Percentiles rank a stretch among this genome's conserved stretches.
Conservation (phyloP, 345 rosid genomes). For the Populus simonii region DNA sequence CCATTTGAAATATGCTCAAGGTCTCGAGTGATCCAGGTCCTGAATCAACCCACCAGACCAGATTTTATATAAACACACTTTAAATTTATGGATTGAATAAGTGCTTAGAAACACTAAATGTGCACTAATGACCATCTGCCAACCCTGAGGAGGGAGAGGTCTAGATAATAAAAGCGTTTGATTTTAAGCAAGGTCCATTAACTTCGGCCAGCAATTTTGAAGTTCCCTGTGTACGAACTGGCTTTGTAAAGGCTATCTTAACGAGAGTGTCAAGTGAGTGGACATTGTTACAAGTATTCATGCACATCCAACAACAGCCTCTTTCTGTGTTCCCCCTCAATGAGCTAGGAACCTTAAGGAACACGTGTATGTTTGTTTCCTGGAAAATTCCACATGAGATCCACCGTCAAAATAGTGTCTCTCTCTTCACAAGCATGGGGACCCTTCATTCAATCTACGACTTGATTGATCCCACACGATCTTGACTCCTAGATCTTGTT, state of each 20-base stretch:
- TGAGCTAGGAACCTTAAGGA: background rate
- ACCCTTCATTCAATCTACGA: background rate
- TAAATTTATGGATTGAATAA: no score
- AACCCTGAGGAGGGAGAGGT: background rate
- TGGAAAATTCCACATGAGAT: background rate
- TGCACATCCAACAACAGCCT: background rate
- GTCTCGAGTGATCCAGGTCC: no score
- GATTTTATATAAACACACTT: no score
- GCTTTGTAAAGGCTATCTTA: background rate
- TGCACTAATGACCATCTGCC: no score
- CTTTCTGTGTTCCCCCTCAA: background rate
- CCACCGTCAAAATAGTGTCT: constrained; percentile 2
- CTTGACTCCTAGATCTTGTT: background rate
- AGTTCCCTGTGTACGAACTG: background rate
- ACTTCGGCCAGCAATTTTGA: background rate
- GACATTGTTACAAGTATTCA: background rate
- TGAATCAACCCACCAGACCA: no score
- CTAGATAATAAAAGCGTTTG: background rate
- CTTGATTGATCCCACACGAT: background rate
- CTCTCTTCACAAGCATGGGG: background rate
- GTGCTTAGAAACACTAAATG: no score
- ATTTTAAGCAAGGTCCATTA: background rate
- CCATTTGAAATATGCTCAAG: no score
- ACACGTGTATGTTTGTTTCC: background rate
- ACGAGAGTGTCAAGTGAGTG: background rate